These are phyloP conservation scores for Oryza coarctata DNA, from an alignment of 176 grass and related monocot species.

Conservation along the genomic window DNA sequence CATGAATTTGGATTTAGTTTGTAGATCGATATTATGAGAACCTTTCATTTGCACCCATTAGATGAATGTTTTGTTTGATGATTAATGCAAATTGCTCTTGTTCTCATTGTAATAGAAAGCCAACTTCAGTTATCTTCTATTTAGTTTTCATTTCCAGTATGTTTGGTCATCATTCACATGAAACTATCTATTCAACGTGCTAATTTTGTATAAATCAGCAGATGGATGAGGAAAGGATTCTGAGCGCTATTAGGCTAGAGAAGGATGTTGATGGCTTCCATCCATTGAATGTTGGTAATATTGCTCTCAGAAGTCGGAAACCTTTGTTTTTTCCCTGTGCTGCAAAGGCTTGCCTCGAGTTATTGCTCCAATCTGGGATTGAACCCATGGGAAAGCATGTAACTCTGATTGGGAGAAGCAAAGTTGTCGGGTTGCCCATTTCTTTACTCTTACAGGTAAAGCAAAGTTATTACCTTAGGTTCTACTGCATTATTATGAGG, in stretches of 20 bases:
- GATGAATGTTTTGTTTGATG: background rate
- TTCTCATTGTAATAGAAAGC: background rate
- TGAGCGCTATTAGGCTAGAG: slow-evolving; percentile 59
- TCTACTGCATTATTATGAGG: slow-evolving; percentile 5
- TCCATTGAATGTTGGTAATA: slow-evolving; percentile 84
- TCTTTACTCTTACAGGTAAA: slow-evolving; percentile 88
- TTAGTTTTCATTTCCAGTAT: background rate
- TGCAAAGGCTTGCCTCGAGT: slow-evolving; percentile 84
- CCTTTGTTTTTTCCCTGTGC: slow-evolving; percentile 87
- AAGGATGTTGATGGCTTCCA: slow-evolving; percentile 99
- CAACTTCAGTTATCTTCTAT: background rate
- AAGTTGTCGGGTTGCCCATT: slow-evolving; percentile 86
- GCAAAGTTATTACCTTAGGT: background rate
- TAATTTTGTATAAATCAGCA: slow-evolving; percentile 57
- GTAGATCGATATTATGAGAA: slow-evolving; percentile 9
- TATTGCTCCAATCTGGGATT: slow-evolving; percentile 66
- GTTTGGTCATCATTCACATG: background rate
- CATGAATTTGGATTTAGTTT: slow-evolving; percentile 2
- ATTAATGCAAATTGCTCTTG: background rate
- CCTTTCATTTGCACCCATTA: background rate
- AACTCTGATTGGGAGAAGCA: slow-evolving; percentile 89
- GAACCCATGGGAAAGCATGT: slow-evolving; percentile 85
- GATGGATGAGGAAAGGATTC: slow-evolving; percentile 87
- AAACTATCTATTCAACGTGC: background rate
- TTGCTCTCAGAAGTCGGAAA: slow-evolving; percentile 67